A percentile compares a stretch with the other conserved stretches of the same genome.
phyloP scores from a whole-genome alignment of 768 basidiomycete genomes.

The Rhodotorula babjevae region DNA sequence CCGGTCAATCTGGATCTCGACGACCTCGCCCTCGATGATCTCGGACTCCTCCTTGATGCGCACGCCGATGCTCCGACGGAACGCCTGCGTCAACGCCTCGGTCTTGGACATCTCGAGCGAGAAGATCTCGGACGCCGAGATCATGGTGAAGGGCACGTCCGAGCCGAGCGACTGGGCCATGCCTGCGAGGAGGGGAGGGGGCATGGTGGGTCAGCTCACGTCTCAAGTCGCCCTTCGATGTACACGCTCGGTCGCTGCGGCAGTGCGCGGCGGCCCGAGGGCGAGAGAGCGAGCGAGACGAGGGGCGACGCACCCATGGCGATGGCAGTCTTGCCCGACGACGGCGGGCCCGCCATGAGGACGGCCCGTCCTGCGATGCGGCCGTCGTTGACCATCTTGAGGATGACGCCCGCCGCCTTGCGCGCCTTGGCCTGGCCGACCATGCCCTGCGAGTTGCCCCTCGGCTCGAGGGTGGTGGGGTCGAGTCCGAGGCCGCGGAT shows the following conservation, averaged over 20 bases:
- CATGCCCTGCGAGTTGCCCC: conserved; percentile 86
- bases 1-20: conserved; percentile 96
- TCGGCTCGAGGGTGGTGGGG: conserved; percentile 74
- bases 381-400: conserved; percentile 97
- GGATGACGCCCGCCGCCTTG: conserved; percentile 93
- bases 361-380: conserved; percentile 92
- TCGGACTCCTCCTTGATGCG: conserved; percentile 97
- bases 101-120: conserved; percentile 98
- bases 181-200: conserved; percentile 52
- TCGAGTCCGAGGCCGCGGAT: conserved; percentile 93
- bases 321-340: conserved; percentile 96
- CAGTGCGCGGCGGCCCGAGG: not conserved
- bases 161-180: conserved; percentile 93
- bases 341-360: conserved; percentile 94
- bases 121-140: conserved; percentile 96
- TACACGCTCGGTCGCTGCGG: not conserved
- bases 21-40: conserved; percentile 94
- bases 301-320: conserved; percentile 68
- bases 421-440: conserved; percentile 94
- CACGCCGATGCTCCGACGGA: conserved; percentile 92
- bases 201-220: no score
- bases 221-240: no score
- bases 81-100: conserved; percentile 92
- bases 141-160: conserved; percentile 97
- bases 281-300: not conserved